Evolutionary conservation across 108 stramenopile species (phyloP).

Genomic region (Skeletonema marinoi): DNA sequence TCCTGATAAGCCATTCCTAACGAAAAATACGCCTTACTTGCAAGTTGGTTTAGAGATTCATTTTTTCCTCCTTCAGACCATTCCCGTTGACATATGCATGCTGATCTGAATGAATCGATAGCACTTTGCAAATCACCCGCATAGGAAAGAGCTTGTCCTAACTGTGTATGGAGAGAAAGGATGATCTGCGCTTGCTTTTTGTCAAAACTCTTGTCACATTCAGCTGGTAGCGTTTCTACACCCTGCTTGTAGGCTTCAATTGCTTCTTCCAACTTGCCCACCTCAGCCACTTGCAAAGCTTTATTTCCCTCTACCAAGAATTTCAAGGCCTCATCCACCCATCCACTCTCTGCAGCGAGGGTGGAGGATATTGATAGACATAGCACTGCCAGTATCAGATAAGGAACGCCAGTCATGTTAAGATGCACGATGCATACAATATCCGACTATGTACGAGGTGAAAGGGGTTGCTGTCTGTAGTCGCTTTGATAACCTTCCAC

Average conservation of each 20-base stretch:
- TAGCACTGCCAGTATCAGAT: no score
- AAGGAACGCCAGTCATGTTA: no score
- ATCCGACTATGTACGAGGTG: no score
- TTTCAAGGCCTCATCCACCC: neutral
- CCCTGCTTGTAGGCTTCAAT: neutral
- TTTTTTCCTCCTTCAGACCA: neutral
- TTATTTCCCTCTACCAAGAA: neutral
- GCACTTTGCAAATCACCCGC: neutral
- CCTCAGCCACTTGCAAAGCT: neutral
- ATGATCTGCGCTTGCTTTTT: neutral
- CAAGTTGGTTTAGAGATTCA: slow-evolving; percentile 8
- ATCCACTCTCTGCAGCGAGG: neutral
- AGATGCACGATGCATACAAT: no score
- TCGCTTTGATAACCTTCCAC: no score
- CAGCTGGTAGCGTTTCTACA: neutral
- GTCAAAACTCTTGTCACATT: neutral
- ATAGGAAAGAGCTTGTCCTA: neutral
- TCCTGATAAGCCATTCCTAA: slow-evolving; percentile 77
- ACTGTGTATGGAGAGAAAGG: neutral
- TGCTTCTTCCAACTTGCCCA: neutral
- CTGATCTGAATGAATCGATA: neutral
- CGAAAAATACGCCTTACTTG: slow-evolving; percentile 57
- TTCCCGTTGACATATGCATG: neutral
- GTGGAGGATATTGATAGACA: no score
- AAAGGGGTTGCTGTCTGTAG: no score